phyloP scores from a whole-genome alignment of 192 early-diverging fungal genomes.

The Backusella morwellensis region DNA sequence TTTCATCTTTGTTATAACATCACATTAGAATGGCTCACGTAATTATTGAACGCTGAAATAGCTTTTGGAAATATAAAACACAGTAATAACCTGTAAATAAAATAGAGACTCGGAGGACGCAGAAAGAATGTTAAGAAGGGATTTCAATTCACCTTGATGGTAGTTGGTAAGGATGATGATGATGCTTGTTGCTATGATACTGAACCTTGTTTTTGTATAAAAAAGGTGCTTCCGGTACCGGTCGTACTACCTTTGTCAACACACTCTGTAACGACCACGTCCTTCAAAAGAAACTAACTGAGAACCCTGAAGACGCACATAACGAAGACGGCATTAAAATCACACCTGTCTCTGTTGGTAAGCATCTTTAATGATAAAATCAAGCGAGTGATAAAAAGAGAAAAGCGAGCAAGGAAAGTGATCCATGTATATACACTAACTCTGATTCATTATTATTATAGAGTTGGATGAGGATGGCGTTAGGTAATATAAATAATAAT shows the following conservation, averaged over 20 bases:
- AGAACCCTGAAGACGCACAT: constrained; percentile 73
- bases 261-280: constrained; percentile 87
- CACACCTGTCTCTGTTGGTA: constrained; percentile 75
- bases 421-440: not conserved
- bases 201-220: not conserved
- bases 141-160: constrained; percentile 96
- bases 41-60: not conserved
- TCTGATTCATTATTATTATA: constrained; percentile 6
- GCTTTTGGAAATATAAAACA: not conserved
- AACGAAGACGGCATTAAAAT: constrained; percentile 88
- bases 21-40: constrained; percentile 17
- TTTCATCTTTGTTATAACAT: too few species aligned
- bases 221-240: constrained; percentile 79
- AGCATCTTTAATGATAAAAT: not conserved
- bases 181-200: not conserved
- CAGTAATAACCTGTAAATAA: not conserved
- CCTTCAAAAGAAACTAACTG: constrained; percentile 62
- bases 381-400: not conserved
- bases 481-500: constrained; percentile 15
- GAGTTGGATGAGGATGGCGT: constrained; percentile 99
- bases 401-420: not conserved
- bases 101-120: constrained; percentile 59
- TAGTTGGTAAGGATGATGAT: constrained; percentile 62
- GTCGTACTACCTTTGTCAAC: constrained; percentile 98
- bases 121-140: constrained; percentile 97